These are phyloP conservation scores for Streptanthus diversifolius DNA, from an alignment of 345 rosid species.

Conservation along the genomic window DNA sequence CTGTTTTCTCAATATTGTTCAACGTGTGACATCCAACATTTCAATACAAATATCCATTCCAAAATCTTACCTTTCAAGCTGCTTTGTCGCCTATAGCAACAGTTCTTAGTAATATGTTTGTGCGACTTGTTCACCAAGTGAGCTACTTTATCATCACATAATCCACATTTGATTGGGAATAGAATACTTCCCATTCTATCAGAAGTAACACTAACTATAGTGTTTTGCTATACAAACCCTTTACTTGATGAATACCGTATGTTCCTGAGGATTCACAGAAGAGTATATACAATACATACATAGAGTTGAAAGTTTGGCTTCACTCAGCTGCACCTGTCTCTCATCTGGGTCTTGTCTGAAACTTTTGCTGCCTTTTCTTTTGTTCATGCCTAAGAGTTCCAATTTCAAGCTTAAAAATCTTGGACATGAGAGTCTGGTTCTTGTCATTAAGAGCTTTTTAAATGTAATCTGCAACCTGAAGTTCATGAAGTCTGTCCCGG, in stretches of 20 bases:
- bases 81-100: background rate
- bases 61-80: background rate
- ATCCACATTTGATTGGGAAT: background rate
- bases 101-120: no score
- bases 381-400: background rate
- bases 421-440: background rate
- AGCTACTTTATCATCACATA: background rate
- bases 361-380: background rate
- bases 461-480: slow-evolving; percentile 51
- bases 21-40: background rate
- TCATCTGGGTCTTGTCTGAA: background rate
- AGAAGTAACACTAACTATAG: background rate
- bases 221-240: slow-evolving; percentile 23
- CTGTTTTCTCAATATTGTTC: background rate
- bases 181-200: background rate
- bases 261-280: slow-evolving; percentile 15
- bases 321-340: background rate
- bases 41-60: background rate
- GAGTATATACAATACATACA: slow-evolving; percentile 9
- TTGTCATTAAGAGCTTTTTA: slow-evolving; percentile 22
- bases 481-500: slow-evolving; percentile 43
- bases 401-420: background rate
- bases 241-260: background rate
- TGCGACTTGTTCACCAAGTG: no score
- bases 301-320: slow-evolving; percentile 2